A percentile compares a stretch with the other conserved stretches of the same genome.
Conservation (phyloP, 371 early-diverging fungal genomes). For the Syncephalastrum sp. region DNA sequence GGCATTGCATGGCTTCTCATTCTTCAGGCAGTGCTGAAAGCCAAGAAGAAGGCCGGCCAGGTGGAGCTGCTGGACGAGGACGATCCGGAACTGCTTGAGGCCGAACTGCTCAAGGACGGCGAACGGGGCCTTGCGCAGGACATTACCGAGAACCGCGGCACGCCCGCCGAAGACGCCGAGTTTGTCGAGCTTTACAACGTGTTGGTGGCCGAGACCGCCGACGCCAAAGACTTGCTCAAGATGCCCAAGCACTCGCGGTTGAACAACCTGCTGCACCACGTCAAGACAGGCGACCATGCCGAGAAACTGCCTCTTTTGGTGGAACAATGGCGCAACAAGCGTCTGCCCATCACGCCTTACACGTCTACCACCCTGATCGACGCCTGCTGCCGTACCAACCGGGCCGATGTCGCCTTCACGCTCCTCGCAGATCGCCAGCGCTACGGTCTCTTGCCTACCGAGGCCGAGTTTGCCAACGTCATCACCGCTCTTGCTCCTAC, state of each 20-base stretch:
- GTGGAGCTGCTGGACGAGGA: slow-evolving; percentile 19
- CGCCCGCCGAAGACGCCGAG: not conserved
- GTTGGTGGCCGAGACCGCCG: slow-evolving; percentile 12
- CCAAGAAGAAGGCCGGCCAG: slow-evolving; percentile 13
- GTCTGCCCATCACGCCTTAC: slow-evolving; percentile 25
- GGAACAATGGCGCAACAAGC: slow-evolving; percentile 40
- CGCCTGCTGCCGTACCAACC: slow-evolving; percentile 23
- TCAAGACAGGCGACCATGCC: slow-evolving; percentile 11
- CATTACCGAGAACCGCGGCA: not conserved
- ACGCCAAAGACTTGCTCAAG: slow-evolving; percentile 13
- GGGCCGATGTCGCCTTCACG: slow-evolving; percentile 34
- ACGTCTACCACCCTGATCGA: slow-evolving; percentile 25
- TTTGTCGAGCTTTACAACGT: slow-evolving; percentile 11
- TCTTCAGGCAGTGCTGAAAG: slow-evolving; percentile 11
- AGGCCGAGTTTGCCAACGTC: slow-evolving; percentile 10
- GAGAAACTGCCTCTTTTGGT: slow-evolving; percentile 27
- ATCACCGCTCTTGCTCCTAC: slow-evolving; percentile 6
- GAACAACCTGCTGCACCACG: slow-evolving; percentile 17
- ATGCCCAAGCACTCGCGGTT: slow-evolving; percentile 18
- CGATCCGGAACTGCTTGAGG: slow-evolving; percentile 22
- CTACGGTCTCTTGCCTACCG: slow-evolving; percentile 29
- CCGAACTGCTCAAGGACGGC: slow-evolving; percentile 11
- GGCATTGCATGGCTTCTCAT: not conserved
- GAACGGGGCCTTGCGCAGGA: slow-evolving; percentile 6
- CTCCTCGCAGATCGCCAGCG: slow-evolving; percentile 38